Evolutionary conservation across 768 basidiomycete species (phyloP).

Genomic region (Calvatia gigantea): DNA sequence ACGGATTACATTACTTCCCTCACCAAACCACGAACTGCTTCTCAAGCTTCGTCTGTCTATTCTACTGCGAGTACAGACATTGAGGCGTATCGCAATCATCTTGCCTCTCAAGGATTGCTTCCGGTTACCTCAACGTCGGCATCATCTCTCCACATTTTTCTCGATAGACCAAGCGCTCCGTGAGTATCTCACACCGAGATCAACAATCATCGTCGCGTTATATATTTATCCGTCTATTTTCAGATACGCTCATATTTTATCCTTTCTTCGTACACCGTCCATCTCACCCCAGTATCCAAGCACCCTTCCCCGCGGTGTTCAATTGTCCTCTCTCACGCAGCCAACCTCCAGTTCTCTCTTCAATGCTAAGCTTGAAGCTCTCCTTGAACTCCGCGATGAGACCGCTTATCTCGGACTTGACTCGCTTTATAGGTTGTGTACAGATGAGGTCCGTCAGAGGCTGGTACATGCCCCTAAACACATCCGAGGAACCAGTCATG

Average conservation of each 20-base stretch:
- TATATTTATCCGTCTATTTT: neutral
- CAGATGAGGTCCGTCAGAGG: constrained; percentile 57
- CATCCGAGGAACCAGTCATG: constrained; percentile 35
- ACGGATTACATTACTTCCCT: constrained; percentile 53
- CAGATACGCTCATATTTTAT: constrained; percentile 70
- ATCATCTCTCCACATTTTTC: constrained; percentile 60
- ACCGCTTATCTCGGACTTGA: constrained; percentile 71
- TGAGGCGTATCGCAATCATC: constrained; percentile 58
- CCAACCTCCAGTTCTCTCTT: constrained; percentile 13
- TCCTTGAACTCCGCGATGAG: constrained; percentile 79
- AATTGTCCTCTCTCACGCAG: constrained; percentile 39
- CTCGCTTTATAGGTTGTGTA: constrained; percentile 61
- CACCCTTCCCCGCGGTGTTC: constrained; percentile 56
- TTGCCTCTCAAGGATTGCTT: constrained; percentile 55
- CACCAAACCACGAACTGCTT: constrained; percentile 30
- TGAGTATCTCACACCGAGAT: constrained; percentile 44
- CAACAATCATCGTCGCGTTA: neutral
- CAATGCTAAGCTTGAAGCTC: constrained; percentile 50
- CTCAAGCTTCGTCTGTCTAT: constrained; percentile 52
- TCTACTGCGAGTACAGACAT: constrained; percentile 51
- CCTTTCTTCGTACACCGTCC: constrained; percentile 63
- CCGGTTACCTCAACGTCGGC: constrained; percentile 36
- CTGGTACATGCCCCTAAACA: constrained; percentile 35
- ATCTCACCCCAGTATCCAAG: constrained; percentile 43
- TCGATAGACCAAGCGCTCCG: constrained; percentile 79